Base-by-base conservation (phyloP, 805 yeast species). In the Limtongia smithiae region DNA sequence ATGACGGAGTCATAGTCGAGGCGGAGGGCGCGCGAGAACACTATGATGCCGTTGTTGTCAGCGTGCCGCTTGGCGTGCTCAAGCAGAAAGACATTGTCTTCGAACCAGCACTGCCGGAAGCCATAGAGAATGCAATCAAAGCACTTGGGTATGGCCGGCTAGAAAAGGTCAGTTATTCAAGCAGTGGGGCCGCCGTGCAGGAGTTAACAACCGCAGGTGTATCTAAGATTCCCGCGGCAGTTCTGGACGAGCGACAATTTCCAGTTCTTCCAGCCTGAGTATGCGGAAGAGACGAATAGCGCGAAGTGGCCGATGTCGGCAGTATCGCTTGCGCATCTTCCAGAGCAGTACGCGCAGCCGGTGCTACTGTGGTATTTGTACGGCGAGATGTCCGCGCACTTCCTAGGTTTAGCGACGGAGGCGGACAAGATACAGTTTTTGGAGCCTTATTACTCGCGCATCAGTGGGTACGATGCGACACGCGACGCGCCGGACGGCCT, bases 31-130 rank as follows among this genome's bases (percentile, higher is more conserved):
- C 20, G 9, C 25, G 21, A 12, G 45, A 44, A 7, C 28, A 14
- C 22, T 59, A 50, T 33, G 64, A 65, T 37, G 64, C 64, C 7
- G 64, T 55, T 18, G 52, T 65, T 8, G 58, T 58, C 21, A 60
- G 68, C 7, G 58, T 59, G 11, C 68, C 68, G 31, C 57, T 65
- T 2, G 68, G 68, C 9, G 58, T 51, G 17, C 48, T 65, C 34
- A 60, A 65, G 54, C 25, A 35, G 15, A 45, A 50, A 18, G 53
- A 50, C 44, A 50, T 65, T 14, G 20, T 46, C 24, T 55, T 64
- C 45, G 27, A 41, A 18, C 66, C 68, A 11, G 43, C 43, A 9
- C 53, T 65, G 22, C 59, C 61, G 17, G 20, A 36, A 7, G 51
- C 52, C 15, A 40, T 48, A 25, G 22, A 41, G 21, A 36, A 47